Conservation (phyloP, 257 asterid genomes). For the Sherardia arvensis region DNA sequence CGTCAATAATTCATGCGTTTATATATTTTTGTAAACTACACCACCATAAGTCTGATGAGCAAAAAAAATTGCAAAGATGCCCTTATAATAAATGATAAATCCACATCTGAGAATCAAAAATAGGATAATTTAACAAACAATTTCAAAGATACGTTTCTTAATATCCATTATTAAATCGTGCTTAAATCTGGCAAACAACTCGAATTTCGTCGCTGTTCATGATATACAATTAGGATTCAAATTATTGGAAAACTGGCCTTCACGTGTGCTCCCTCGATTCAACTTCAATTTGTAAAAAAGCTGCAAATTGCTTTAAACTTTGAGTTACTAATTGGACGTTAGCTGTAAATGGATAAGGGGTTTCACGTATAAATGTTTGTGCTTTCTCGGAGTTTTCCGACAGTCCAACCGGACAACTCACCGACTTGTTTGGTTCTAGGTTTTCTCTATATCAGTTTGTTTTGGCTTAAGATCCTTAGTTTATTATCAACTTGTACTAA, state of each 20-base stretch:
- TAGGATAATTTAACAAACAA: too few species aligned
- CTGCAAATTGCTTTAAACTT: background rate
- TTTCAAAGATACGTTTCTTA: background rate
- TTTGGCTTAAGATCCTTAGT: background rate
- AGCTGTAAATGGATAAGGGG: conserved; percentile 3
- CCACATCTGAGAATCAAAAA: background rate
- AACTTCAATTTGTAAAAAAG: background rate
- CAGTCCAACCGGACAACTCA: conserved; percentile 3
- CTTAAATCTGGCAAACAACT: conserved; percentile 16
- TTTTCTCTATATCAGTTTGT: too few species aligned
- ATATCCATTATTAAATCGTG: background rate
- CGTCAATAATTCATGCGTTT: too few species aligned
- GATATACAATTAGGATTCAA: background rate
- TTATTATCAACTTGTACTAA: background rate
- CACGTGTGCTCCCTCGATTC: background rate
- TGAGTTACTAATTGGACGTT: background rate
- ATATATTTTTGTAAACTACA: too few species aligned
- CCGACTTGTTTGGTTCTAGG: background rate
- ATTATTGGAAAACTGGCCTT: background rate
- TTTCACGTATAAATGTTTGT: background rate
- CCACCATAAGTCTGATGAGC: too few species aligned
- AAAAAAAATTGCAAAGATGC: too few species aligned
- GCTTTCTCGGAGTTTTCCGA: background rate
- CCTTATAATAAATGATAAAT: too few species aligned
- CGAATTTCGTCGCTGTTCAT: background rate